Base-by-base conservation (phyloP, 805 yeast species). In the Lachancea meyersii region DNA sequence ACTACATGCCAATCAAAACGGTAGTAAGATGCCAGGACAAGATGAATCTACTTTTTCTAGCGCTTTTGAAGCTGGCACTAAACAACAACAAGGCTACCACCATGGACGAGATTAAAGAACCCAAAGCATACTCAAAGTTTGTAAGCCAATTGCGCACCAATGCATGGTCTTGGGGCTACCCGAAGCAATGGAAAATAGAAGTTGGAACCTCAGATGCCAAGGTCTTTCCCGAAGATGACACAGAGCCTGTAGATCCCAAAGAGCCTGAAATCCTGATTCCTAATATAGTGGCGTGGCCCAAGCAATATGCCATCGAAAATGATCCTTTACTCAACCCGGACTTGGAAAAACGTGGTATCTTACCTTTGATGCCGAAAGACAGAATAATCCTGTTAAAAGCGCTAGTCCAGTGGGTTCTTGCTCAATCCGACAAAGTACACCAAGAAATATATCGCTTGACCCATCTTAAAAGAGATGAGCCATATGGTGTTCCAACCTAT, bases 121-220 rank as follows among this genome's bases (percentile, higher is more conserved):
- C 51, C 11, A 51, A 51, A 27, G 53, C 57, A 8, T 60, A 45
- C 32, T 47, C 52, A 3, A 55, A 48, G 33, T 38, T 57, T 32
- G 44, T 56, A 8, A 43, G 49, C 17, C 53, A 49, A 33, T 40
- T 59, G 22, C 52, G 60, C 17, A 45, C 41, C 11, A 48, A 44
- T 19, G 54, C 52, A 1, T 35, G 45, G 18, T 50, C 48, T 27
- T 60, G 61, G 60, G 65, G 65, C 7, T 52, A 53, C 23, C 62
- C 64, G 13, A 52, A 39, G 32, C 61, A 59, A 47, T 60, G 65
- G 65, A 45, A 50, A 31, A 30, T 27, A 10, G 41, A 35, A 4
- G 39, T 51, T 16, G 34, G 31, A 8, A 35, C 24, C 7, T 20
- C 24, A 10, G 10, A 37, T 23, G 7, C 21, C 11, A 41, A 45